Base-by-base conservation (phyloP, 495 filamentous ascomycete species). In the Neurospora sp. region DNA sequence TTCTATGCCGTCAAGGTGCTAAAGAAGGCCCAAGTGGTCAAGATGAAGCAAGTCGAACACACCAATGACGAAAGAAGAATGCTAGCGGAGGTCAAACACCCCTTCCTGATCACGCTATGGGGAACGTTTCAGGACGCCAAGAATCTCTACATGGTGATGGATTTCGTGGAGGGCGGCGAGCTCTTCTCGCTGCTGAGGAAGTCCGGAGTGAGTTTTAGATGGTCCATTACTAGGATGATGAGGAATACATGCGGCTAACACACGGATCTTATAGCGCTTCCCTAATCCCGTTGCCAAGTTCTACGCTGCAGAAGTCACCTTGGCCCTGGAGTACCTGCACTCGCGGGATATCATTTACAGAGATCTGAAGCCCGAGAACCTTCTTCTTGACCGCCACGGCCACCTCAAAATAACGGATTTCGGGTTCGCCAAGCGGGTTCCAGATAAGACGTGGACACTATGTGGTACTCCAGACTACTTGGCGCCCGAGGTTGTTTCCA, bases 141-240 rank as follows among this genome's bases (percentile, higher is more conserved):
- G 81, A 98, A 99, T 80, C 84, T 99, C 27, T 99, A 99, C 86
- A 98, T 99, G 96, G 96, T 99, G 76, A 98, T 99, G 96, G 96
- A 98, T 79, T 99, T 99, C 85, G 93, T 99, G n/a, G 96, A 99
- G 82, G 96, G 96, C 76, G 96, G 96, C 73, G 96, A 99, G 85
- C 86, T 99, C 70, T 99, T 99, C 82, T 98, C 95, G 78, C 81
- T 98, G 76, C 85, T 99, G 72, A 89, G 96, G 73, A 98, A 98
- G 83, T 98, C 95, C 44, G 96, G 97, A 87, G 96, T 98, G 86
- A 84, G 92, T 86, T 60, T 60, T 39, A 16, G 18, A 23, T 31
- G 35, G 5, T 27, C 10, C 9, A 2, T 18, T 38, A 3, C 27
- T 2, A 31, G 27, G 27, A 1, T 31, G 38, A 9, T 38, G 20